These are phyloP conservation scores for Lepidium didymum DNA, from an alignment of 345 rosid species.

Conservation along the genomic window DNA sequence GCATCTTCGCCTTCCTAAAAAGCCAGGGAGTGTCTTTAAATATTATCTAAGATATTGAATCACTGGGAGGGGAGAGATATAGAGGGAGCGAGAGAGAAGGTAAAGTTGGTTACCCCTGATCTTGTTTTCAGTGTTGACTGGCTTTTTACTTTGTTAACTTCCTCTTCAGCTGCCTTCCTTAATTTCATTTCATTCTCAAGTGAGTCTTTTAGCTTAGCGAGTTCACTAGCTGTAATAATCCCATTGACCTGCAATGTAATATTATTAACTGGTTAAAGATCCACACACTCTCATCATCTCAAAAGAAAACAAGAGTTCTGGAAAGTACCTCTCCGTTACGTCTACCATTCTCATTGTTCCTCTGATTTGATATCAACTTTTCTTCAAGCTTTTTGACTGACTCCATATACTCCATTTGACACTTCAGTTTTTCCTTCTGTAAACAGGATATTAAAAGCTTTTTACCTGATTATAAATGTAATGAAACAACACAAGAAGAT, in stretches of 20 bases:
- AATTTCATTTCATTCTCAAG: constrained; percentile 60
- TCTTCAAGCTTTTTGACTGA: constrained; percentile 91
- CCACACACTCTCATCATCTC: constrained; percentile 1
- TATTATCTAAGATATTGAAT: constrained; percentile 3
- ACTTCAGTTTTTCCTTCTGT: constrained; percentile 78
- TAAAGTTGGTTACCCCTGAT: constrained; percentile 52
- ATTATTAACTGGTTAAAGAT: neutral
- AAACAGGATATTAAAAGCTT: neutral
- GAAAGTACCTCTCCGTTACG: constrained; percentile 50
- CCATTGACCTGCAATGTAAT: constrained; percentile 35
- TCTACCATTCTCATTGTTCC: constrained; percentile 41
- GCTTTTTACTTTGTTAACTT: constrained; percentile 56
- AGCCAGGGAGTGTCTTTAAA: constrained; percentile 21
- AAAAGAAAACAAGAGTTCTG: neutral
- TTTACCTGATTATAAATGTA: neutral
- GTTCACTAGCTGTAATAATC: constrained; percentile 36
- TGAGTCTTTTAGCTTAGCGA: constrained; percentile 45
- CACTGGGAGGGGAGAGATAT: neutral
- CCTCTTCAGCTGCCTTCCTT: constrained; percentile 83
- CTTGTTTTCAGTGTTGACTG: constrained; percentile 46
- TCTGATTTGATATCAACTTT: constrained; percentile 62
- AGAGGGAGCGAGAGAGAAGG: constrained; percentile 1
- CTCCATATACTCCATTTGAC: constrained; percentile 88
- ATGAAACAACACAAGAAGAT: neutral
- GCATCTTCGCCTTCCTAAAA: constrained; percentile 57